These are phyloP conservation scores for Tephrocybe sp. DNA, from an alignment of 768 basidiomycete species.

Conservation along the genomic window DNA sequence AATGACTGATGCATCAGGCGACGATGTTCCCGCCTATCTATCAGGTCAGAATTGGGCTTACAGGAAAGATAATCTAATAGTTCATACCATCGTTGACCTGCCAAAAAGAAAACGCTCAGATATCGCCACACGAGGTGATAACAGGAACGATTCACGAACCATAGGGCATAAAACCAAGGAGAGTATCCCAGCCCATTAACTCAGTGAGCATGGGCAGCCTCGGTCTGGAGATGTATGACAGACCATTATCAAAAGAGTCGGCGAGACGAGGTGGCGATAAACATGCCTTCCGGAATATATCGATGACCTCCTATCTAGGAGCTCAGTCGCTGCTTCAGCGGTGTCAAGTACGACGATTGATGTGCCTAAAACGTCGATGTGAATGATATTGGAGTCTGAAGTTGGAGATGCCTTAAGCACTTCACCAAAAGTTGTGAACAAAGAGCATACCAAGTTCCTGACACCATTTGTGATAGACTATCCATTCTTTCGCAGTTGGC, in stretches of 20 bases:
- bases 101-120: no score
- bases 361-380: constrained; percentile 18
- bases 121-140: no score
- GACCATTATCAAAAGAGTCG: neutral
- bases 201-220: constrained; percentile 13
- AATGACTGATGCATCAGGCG: constrained; percentile 27
- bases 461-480: constrained; percentile 16
- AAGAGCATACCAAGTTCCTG: constrained; percentile 5
- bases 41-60: no score
- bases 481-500: constrained; percentile 9
- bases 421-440: neutral
- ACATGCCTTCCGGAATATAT: constrained; percentile 17
- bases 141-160: no score
- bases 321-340: constrained; percentile 19
- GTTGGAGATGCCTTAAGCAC: neutral
- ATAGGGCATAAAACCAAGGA: constrained; percentile 13
- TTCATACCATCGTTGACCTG: no score
- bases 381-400: constrained; percentile 21
- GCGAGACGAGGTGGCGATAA: no score
- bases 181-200: constrained; percentile 12
- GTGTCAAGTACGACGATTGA: constrained; percentile 21
- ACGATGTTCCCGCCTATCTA: constrained; percentile 30
- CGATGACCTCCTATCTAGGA: constrained; percentile 23
- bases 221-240: neutral
- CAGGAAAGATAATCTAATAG: no score